Evolutionary conservation across 2,329 filamentous ascomycete genomes (phyloP).

Genomic region (Pseudogymnoascus sp.): DNA sequence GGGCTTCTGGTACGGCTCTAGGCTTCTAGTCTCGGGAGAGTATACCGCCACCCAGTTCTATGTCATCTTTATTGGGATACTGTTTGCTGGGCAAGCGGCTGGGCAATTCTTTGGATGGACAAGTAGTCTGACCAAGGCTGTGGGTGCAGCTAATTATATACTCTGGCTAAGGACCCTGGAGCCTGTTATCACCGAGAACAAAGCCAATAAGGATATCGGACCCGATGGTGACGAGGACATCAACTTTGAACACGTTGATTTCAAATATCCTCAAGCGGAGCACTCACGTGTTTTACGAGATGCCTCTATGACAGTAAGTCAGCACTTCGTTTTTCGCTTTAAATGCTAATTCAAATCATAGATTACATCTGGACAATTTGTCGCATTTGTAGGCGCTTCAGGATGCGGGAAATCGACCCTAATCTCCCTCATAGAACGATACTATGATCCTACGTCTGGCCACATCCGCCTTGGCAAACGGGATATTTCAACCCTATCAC

Average conservation of each 20-base stretch:
- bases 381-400: slow-evolving; percentile 47
- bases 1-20: slow-evolving; percentile 55
- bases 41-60: slow-evolving; percentile 61
- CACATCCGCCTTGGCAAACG: slow-evolving; percentile 26
- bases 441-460: slow-evolving; percentile 36
- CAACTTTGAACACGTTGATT: slow-evolving; percentile 20
- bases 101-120: slow-evolving; percentile 53
- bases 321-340: background rate
- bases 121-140: slow-evolving; percentile 40
- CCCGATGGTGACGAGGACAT: slow-evolving; percentile 33
- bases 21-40: slow-evolving; percentile 56
- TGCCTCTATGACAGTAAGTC: slow-evolving; percentile 18
- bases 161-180: slow-evolving; percentile 38
- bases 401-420: slow-evolving; percentile 55
- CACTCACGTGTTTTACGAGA: slow-evolving; percentile 24
- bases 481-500: slow-evolving; percentile 36
- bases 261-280: slow-evolving; percentile 17
- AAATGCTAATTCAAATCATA: slow-evolving; percentile 11
- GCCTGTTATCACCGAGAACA: slow-evolving; percentile 34
- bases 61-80: slow-evolving; percentile 61
- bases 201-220: slow-evolving; percentile 42
- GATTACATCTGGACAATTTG: slow-evolving; percentile 39
- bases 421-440: slow-evolving; percentile 45
- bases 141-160: slow-evolving; percentile 41
- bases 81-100: slow-evolving; percentile 65